Evolutionary conservation across 345 rosid species (phyloP), one percentile per base, ranked within the genome.

Genomic region (Kernera saxatilis): DNA sequence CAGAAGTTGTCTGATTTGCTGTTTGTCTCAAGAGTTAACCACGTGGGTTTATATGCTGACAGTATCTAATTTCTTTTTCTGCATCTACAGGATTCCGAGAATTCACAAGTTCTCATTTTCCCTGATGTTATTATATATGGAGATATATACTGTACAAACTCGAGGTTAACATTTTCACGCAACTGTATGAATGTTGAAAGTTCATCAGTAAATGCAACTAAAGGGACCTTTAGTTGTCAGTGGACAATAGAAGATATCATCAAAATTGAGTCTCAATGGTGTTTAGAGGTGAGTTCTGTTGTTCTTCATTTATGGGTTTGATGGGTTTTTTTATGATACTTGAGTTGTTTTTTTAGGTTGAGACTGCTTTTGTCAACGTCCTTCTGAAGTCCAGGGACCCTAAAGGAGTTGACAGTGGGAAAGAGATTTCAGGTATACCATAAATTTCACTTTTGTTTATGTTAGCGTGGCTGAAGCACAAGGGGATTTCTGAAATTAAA

Each of bases 181-280:
- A 71, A 72, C 71, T 70, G 59, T 62, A 52, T 88, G 76, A 81
- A 61, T 57, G 77, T 85, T 74, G 81, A 85, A 79, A 79, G 81
- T 74, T 88, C 72, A 53, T 80, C 75, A 62, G 71, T 65, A 75
- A 86, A 67, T 76, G 79, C 76, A 46, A 74, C 74, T 57, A 49
- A 64, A 54, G 59, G 39, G 50, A 73, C 71, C 25, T 81, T 84
- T 69, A 73, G 79, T 49, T 79, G 64, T 65, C 74, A 71, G 69
- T 86, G 91, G 91, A 45, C 67, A 36, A 52, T 78, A 62, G 83
- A 43, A 56, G 87, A 88, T 61, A 63, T 88, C 59, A 53, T 81
- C 69, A 82, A 45, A 53, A 81, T 88, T 64, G 81, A 80, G 70
- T 81, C 87, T 43, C 66, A 75, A 71, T 88, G 91, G 94, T 64